Evolutionary conservation across 106 monocot species (phyloP), one percentile per base, ranked within the genome.

Genomic region (Phalaenopsis aphrodite): DNA sequence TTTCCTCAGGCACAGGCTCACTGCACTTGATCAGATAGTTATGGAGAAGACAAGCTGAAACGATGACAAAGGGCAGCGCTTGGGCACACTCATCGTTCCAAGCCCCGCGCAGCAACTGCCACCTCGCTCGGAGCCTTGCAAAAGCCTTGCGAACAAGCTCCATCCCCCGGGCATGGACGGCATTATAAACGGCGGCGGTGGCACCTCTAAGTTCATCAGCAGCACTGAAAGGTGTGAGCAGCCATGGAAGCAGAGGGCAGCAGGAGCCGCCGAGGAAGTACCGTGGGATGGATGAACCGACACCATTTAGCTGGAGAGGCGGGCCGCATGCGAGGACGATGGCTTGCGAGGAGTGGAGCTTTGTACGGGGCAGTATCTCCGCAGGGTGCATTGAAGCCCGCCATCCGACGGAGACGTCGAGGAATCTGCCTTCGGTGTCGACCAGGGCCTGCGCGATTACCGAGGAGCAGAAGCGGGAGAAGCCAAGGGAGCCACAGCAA

Each of bases 351-450:
- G 55, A 69, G 65, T 75, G 79, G 23, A 94, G 82, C 82, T 86
- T 90, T 45, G 94, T 79, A 12, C 66, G 82, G 0, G 78, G 39
- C 2, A 92, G 64, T 39, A 97, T 92, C 75, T 90, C 57, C 4
- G 80, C 73, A 0, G 97, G 94, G 21, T 30, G 41, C 89, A 97
- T 88, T 23, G 78, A 56, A 0, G 87, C 84, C 5, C 78, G 84
- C 97, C 97, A 97, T 3, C 97, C 97, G 1, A 82, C 92, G 1
- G 97, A 97, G 75, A 94, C 78, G 39, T 92, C 94, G 5, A 97
- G 81, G 78, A 97, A 94, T 10, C 92, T 55, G 6, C 97, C 92
- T 19, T 97, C 92, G 48, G 87, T 82, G 82, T 94, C 94, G 10
- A 97, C 90, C 55, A 97, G 72, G 1, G 73, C 90, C 85, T 92